phyloP scores from a whole-genome alignment of 352 stramenopile genomes.

The Thalassiosira hispida region DNA sequence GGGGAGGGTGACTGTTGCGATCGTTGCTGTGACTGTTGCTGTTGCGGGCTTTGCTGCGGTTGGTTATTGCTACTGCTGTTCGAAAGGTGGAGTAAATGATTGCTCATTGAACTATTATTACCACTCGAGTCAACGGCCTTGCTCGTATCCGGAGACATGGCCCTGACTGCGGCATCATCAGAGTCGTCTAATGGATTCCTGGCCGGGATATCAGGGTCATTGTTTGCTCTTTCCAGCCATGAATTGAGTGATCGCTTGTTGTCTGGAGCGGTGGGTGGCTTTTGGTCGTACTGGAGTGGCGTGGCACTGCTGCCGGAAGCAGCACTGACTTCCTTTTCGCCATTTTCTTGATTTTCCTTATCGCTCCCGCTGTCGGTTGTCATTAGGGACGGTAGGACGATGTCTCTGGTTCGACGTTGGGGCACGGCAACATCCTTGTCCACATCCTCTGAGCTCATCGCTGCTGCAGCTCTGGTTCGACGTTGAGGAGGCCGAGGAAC shows the following conservation, averaged over 20 bases:
- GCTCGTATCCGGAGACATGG: too few relatives aligned
- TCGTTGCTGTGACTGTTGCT: background rate
- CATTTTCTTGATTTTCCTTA: slow-evolving; percentile 31
- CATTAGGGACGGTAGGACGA: background rate
- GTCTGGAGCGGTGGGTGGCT: background rate
- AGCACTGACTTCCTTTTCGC: too few relatives aligned
- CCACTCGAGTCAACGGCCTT: slow-evolving; percentile 6
- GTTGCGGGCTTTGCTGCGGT: background rate
- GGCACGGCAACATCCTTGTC: background rate
- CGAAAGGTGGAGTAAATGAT: background rate
- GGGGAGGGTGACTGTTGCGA: background rate
- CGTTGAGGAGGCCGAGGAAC: too few relatives aligned
- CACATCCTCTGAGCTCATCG: background rate
- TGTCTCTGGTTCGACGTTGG: slow-evolving; percentile 2
- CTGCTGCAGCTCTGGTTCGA: too few relatives aligned
- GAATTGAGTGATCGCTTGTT: slow-evolving; percentile 40
- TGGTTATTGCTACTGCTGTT: background rate
- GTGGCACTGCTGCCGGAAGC: too few relatives aligned
- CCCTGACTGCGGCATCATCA: slow-evolving; percentile 32
- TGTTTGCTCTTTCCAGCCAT: slow-evolving; percentile 39
- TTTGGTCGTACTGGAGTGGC: slow-evolving; percentile 1
- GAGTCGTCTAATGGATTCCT: slow-evolving; percentile 14
- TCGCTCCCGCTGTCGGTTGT: slow-evolving; percentile 18
- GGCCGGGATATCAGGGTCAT: background rate
- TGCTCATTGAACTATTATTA: background rate